Percentiles rank a stretch among this genome's conserved stretches.
phyloP scores from a whole-genome alignment of 2,329 filamentous ascomycete genomes.

The Penicillium freii region DNA sequence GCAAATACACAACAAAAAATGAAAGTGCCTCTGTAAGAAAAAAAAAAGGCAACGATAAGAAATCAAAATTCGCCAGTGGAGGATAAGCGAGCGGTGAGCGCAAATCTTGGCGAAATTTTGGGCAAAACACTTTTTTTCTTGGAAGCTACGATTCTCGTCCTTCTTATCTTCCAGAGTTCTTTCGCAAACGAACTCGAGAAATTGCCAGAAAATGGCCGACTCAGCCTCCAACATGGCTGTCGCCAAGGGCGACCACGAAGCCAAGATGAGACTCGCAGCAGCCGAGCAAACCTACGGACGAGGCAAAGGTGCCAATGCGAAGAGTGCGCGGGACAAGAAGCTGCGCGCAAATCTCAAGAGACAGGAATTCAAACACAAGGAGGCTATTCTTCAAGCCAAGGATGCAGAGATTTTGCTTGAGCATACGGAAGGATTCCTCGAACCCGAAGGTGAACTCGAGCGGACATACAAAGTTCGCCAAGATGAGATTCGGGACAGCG shows the following conservation, averaged over 20 bases:
- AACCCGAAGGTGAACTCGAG: constrained; percentile 85
- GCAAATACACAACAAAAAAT: constrained; percentile 2
- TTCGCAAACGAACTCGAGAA: constrained; percentile 7
- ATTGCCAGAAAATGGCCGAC: constrained; percentile 30
- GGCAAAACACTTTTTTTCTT: constrained; percentile 25
- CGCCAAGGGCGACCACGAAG: constrained; percentile 37
- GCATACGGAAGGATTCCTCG: constrained; percentile 78
- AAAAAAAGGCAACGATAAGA: constrained; percentile 26
- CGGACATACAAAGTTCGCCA: constrained; percentile 90
- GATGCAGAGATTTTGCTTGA: constrained; percentile 94
- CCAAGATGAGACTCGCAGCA: constrained; percentile 41
- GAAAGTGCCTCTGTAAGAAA: constrained; percentile 6
- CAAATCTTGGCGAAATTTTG: constrained; percentile 42
- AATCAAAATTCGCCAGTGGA: constrained; percentile 39
- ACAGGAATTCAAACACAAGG: constrained; percentile 78
- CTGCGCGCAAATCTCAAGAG: constrained; percentile 73
- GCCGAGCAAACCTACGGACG: constrained; percentile 80
- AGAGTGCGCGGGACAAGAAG: constrained; percentile 83
- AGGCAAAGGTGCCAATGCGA: constrained; percentile 70
- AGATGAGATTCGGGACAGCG: constrained; percentile 72
- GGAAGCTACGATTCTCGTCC: constrained; percentile 9
- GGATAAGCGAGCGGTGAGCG: constrained; percentile 36
- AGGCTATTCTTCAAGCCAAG: constrained; percentile 79
- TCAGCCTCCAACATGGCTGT: constrained; percentile 30
- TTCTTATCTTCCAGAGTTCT: constrained; percentile 7